phyloP scores from a whole-genome alignment of 73 alveolate genomes.

The Uronychia binucleata region DNA sequence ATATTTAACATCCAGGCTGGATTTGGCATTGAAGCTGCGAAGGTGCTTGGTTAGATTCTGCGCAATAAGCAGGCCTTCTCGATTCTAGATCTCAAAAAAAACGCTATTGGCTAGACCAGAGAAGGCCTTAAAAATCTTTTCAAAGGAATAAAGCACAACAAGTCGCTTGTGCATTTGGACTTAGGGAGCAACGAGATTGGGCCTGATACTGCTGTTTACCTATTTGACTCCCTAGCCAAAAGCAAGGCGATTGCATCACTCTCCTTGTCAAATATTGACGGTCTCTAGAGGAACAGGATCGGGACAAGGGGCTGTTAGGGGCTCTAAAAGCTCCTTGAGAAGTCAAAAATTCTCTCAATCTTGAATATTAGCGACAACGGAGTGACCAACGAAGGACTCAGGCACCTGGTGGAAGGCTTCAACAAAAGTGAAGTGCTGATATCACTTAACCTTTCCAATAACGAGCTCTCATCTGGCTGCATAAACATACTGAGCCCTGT shows the following conservation, averaged over 20 bases:
- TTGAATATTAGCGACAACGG: constrained; percentile 56
- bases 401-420: constrained; percentile 17
- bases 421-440: constrained; percentile 3
- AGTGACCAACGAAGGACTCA: constrained; percentile 55
- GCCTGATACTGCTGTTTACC: constrained; percentile 35
- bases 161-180: constrained; percentile 46
- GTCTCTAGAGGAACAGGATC: constrained; percentile 55
- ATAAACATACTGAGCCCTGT: constrained; percentile 2
- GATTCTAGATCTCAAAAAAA: constrained; percentile 43
- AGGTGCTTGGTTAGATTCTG: constrained; percentile 32
- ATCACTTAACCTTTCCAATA: constrained; percentile 45
- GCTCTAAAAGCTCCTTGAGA: constrained; percentile 13
- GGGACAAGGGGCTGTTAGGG: constrained; percentile 54
- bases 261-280: constrained; percentile 51
- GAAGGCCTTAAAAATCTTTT: constrained; percentile 34
- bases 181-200: constrained; percentile 61
- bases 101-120: constrained; percentile 28
- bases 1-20: constrained; percentile 10
- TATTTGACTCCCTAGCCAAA: constrained; percentile 18
- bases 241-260: constrained; percentile 30
- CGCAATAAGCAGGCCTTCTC: constrained; percentile 20
- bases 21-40: constrained; percentile 40
- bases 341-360: constrained; percentile 35
- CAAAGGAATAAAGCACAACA: constrained; percentile 40
- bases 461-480: constrained; percentile 26